These are phyloP conservation scores for Angomonas ambiguus DNA, from an alignment of 208 protist species.

Conservation along the genomic window DNA sequence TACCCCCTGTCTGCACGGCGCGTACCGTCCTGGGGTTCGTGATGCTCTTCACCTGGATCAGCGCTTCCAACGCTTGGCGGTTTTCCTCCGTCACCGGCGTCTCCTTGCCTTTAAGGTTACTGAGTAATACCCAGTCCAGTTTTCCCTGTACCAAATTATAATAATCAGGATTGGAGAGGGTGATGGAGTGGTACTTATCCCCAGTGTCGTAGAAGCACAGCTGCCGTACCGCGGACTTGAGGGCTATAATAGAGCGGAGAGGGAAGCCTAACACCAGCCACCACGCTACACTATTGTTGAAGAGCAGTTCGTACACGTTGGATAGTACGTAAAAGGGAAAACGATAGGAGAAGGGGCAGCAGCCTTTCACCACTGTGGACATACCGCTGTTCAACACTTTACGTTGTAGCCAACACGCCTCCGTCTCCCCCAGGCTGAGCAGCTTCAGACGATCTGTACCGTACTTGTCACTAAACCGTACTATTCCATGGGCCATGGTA, in stretches of 20 bases:
- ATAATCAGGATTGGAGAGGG: conserved; percentile 53
- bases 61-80: conserved; percentile 4
- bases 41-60: conserved; percentile 14
- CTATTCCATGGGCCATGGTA: conserved; percentile 73
- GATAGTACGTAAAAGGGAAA: conserved; percentile 36
- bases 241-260: not conserved
- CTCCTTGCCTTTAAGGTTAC: conserved; percentile 27
- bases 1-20: too few species aligned
- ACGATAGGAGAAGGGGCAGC: conserved; percentile 56
- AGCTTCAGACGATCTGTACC: conserved; percentile 50
- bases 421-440: conserved; percentile 55
- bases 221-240: not conserved
- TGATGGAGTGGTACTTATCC: conserved; percentile 67
- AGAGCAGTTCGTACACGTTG: conserved; percentile 35
- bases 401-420: conserved; percentile 78
- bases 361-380: conserved; percentile 26
- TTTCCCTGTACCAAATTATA: conserved; percentile 63
- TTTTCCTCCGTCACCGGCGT: not conserved
- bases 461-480: conserved; percentile 37
- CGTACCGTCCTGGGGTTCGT: conserved; percentile 16
- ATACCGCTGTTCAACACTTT: conserved; percentile 58
- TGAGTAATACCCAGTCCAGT: conserved; percentile 75
- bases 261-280: conserved; percentile 58
- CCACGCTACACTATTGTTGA: conserved; percentile 52
- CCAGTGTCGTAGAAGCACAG: conserved; percentile 69